Base-by-base conservation (phyloP, 768 basidiomycete species). In the Termitomyces heimii region DNA sequence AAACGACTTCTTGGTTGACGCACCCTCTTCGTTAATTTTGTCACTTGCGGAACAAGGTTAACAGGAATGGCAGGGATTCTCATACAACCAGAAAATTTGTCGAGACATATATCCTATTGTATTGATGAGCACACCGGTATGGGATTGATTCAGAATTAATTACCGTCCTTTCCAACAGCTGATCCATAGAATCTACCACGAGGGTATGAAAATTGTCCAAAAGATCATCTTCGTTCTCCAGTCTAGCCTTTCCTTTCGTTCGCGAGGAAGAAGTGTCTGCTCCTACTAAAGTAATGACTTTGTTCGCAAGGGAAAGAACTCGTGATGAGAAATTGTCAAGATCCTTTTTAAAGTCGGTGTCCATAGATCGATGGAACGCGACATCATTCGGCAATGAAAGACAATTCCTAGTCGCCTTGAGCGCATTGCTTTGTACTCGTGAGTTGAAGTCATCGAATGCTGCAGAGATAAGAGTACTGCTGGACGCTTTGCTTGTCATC, bases 291-390 rank as follows among this genome's bases (percentile, higher is more conserved):
- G 68, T 65, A 43, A 97, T 67, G 18, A 94, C 74, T 54, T 75
- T 76, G 66, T 89, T 88, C 2, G 87, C 82, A 22, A 94, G 64
- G 8, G 75, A 69, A 22, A 97, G 77, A 2, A 95, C 78, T 31
- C 83, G 77, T 16, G 78, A 71, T 0, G 90, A 87, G 55, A 89
- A 80, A 4, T 66, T 69, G 65, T 98, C 94, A 35, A 97, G 71
- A 42, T 85, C 82, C 54, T 75, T 75, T 2, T 86, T 88, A 54
- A 97, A 77, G 2, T 71, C 75, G 4, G 81, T 71, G 68, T 95
- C 88, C 60, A 98, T 82, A 2, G 94, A 90, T 24, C 92, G 87
- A 71, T 97, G 92, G 70, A 94, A 98, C n/a, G 78, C 72, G 56
- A 98, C 75, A 73, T 98, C 95, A 14, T 75, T 60, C 3, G 93